Evolutionary conservation across 306 rosid genomes (phyloP), one percentile per base, ranked within the genome.

Genomic region (Cucurbita ficifolia): DNA sequence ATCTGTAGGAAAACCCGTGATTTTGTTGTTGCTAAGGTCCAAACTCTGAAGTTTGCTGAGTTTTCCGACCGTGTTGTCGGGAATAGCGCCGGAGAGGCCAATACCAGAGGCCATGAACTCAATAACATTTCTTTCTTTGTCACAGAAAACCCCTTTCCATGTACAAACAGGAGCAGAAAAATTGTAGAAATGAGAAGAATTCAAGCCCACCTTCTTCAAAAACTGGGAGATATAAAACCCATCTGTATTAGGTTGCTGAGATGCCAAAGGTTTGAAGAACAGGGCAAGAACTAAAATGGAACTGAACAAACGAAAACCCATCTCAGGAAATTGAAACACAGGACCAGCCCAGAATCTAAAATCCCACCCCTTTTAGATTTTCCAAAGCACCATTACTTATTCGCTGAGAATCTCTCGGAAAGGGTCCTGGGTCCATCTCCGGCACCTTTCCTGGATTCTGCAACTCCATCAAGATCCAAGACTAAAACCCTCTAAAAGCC

Each of bases 181-280:
- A 80, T 91, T 86, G 82, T 82, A 78, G 74, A 29, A 70, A 59
- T 79, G 62, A 6, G 96, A 84, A 16, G 87, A 73, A 39, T 71
- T 2, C 5, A 75, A 74, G 22, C 81, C 79, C 97, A 88, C 85
- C 42, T 83, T 79, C 82, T 81, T 76, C 46, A 88, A 80, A 77
- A 95, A 91, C 76, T 83, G 90, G 73, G 91, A 89, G 67, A 91
- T 87, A 73, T 77, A 88, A 73, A 68, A 83, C 67, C 79, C 96
- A 84, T 95, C 99, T 72, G 97, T 83, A 19, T 95, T 95, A 76
- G 92, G 96, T 76, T 85, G 90, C 73, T 91, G 96, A 70, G 82
- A 95, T 11, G 80, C 82, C 81, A 89, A 76, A 64, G 77, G 97
- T 82, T 87, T 80, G 79, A 89, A 84, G 72, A 89, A 83, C 68